Evolutionary conservation across 129 eudicot genomes (phyloP).

Genomic region (Deinandra increscens): DNA sequence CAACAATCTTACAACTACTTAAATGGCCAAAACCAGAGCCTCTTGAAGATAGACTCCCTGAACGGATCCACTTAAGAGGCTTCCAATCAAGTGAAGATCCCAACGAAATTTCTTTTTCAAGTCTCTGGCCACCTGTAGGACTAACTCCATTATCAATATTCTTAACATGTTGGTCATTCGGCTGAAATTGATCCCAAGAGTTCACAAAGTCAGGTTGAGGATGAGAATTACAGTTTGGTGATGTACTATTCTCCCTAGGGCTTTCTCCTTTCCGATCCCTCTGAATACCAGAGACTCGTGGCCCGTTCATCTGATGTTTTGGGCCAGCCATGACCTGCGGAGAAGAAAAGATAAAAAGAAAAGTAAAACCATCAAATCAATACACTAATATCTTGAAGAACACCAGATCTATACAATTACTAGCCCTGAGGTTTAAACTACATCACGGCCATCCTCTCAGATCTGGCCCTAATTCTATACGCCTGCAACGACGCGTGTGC

Average conservation of each 20-base stretch:
- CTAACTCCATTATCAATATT: constrained; percentile 37
- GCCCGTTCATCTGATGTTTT: constrained; percentile 45
- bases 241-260: constrained; percentile 45
- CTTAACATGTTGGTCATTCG: constrained; percentile 49
- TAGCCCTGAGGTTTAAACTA: neutral
- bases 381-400: neutral
- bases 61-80: constrained; percentile 79
- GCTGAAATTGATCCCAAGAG: constrained; percentile 43
- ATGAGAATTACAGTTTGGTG: constrained; percentile 45
- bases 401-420: constrained; percentile 38
- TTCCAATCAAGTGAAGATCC: constrained; percentile 72
- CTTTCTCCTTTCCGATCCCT: constrained; percentile 56
- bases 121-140: constrained; percentile 38
- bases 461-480: constrained; percentile 32
- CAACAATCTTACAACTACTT: constrained; percentile 69
- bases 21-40: constrained; percentile 72
- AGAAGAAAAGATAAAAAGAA: constrained; percentile 24
- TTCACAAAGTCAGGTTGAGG: constrained; percentile 42
- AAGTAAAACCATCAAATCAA: constrained; percentile 12
- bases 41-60: constrained; percentile 79
- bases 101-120: constrained; percentile 51
- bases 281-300: constrained; percentile 43
- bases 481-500: neutral
- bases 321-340: constrained; percentile 55
- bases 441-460: constrained; percentile 33